A percentile compares a stretch with the other conserved stretches of the same genome.
Evolutionary conservation across 441 rosid species (phyloP).

Genomic region (Jatropha podagrica): DNA sequence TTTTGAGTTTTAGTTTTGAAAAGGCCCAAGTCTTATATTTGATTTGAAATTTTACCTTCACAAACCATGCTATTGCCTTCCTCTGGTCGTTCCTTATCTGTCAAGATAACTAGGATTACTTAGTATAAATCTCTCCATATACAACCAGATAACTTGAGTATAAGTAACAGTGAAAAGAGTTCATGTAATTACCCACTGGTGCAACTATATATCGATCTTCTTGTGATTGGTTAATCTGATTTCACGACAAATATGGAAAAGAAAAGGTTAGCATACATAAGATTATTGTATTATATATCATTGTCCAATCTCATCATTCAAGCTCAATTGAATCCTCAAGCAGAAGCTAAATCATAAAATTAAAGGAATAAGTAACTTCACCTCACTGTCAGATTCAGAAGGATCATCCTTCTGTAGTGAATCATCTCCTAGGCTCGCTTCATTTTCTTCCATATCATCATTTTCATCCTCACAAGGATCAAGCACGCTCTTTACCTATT

Average conservation of each 20-base stretch:
- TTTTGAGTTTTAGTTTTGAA: neutral
- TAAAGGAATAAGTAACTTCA: constrained; percentile 25
- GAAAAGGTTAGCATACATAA: constrained; percentile 7
- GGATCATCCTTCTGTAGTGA: constrained; percentile 51
- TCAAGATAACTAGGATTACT: constrained; percentile 27
- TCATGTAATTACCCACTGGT: constrained; percentile 56
- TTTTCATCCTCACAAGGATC: constrained; percentile 96
- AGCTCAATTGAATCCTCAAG: neutral
- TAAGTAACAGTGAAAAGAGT: neutral
- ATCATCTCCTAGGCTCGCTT: constrained; percentile 61
- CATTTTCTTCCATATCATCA: constrained; percentile 68
- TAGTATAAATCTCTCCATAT: constrained; percentile 4
- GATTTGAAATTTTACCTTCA: constrained; percentile 50
- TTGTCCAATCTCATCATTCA: neutral
- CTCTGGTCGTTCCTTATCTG: constrained; percentile 57
- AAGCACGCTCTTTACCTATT: constrained; percentile 91
- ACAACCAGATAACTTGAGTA: neutral
- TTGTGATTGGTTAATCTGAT: constrained; percentile 64
- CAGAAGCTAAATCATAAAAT: constrained; percentile 9
- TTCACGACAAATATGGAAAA: constrained; percentile 12
- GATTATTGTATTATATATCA: constrained; percentile 2
- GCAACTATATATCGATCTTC: constrained; percentile 56
- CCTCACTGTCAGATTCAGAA: constrained; percentile 80
- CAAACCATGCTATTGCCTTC: constrained; percentile 52
- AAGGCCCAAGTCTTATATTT: neutral